Percentiles rank a stretch among this genome's conserved stretches.
Evolutionary conservation across 257 asterid genomes (phyloP).

Genomic region (Nicotiana otophora): DNA sequence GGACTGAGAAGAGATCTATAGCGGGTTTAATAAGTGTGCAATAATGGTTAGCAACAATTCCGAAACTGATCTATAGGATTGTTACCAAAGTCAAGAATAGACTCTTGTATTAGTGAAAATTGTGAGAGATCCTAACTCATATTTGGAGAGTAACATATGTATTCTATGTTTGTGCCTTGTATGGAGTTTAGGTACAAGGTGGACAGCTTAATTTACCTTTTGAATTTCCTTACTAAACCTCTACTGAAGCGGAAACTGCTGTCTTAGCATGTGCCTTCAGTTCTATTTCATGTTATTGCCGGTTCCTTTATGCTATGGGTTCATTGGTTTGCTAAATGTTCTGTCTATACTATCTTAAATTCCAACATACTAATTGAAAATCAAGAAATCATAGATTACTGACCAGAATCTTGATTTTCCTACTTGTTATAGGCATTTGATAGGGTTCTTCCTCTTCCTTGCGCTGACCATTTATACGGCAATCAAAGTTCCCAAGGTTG

Average conservation of each 20-base stretch:
- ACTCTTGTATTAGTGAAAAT: neutral
- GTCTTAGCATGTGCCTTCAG: neutral
- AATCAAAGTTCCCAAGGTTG: constrained; percentile 61
- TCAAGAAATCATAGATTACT: neutral
- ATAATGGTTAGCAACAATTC: neutral
- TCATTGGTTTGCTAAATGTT: neutral
- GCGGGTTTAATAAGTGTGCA: neutral
- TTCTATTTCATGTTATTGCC: neutral
- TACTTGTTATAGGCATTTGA: constrained; percentile 74
- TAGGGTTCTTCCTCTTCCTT: constrained; percentile 95
- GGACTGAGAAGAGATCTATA: neutral
- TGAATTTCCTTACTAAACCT: neutral
- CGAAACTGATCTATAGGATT: neutral
- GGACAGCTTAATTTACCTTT: neutral
- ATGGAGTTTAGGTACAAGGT: neutral
- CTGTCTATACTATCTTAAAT: neutral
- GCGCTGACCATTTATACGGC: constrained; percentile 88
- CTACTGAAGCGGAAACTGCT: neutral
- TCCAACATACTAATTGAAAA: neutral
- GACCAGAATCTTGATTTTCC: neutral
- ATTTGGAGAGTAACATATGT: neutral
- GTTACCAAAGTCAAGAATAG: neutral
- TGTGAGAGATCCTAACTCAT: neutral
- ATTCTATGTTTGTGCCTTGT: neutral
- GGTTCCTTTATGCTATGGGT: neutral